Conservation (phyloP, 2,329 filamentous ascomycete genomes). For the Fusarium verrucosum region DNA sequence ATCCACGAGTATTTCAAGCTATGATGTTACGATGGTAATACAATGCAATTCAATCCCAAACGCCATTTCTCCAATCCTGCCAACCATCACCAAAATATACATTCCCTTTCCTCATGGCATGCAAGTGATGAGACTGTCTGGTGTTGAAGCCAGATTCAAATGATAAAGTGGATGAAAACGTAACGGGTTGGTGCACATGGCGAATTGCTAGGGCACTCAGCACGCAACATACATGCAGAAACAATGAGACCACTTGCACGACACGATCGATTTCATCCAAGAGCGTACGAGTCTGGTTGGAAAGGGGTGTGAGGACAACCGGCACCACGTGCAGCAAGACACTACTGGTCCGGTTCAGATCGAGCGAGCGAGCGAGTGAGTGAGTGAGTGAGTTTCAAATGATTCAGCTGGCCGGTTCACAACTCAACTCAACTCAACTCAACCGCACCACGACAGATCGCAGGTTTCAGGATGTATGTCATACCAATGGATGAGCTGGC, state of each 20-base stretch:
- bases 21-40: constrained; percentile 31
- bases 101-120: constrained; percentile 35
- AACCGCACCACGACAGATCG: constrained; percentile 24
- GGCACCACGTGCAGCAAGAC: constrained; percentile 20
- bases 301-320: constrained; percentile 5
- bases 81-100: constrained; percentile 22
- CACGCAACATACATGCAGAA: constrained; percentile 35
- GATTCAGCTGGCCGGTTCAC: constrained; percentile 31
- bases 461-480: constrained; percentile 40
- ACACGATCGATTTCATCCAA: constrained; percentile 37
- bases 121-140: constrained; percentile 26
- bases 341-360: constrained; percentile 13
- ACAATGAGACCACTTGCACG: constrained; percentile 36
- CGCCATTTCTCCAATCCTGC: constrained; percentile 31
- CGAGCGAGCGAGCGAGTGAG: too few species aligned
- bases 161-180: constrained; percentile 17
- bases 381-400: constrained; percentile 4
- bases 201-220: constrained; percentile 9
- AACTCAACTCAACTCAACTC: constrained; percentile 22
- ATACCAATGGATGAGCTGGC: constrained; percentile 39
- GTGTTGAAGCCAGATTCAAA: constrained; percentile 20
- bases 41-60: constrained; percentile 30
- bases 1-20: constrained; percentile 12
- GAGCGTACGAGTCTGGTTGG: constrained; percentile 21
- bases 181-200: constrained; percentile 5